Evolutionary conservation across 176 grass and related monocot genomes (phyloP), one percentile per base, ranked within the genome.

Genomic region (Pharus latifolius): DNA sequence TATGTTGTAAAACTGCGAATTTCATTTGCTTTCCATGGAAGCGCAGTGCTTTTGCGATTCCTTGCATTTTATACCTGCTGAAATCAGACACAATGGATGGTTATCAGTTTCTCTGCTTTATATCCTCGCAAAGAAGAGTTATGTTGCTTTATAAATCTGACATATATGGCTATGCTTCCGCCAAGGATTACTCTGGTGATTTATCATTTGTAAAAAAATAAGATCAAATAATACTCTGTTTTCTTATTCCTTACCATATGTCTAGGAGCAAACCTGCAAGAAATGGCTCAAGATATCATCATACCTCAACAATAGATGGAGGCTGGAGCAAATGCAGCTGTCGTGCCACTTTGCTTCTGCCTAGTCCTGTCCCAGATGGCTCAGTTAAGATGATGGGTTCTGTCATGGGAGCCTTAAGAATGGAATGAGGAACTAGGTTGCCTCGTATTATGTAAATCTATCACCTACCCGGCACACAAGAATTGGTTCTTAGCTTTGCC

Each of bases 1-100:
- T 85, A 51, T 88, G 89, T 8, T 91, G 86, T 64, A 93, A 48
- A 56, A 98, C 87, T 2, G 87, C 51, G 19, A 78, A 67, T 66
- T 76, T 75, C 14, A 98, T 77, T 23, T 83, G 78, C 42, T 80
- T 91, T 15, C 90, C 89, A 60, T 91, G 95, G 29, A 81, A 31
- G 29, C 81, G 63, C 15, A 93, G 65, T 10, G 84, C 82, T 69
- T 80, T 85, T 14, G 63, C 73, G 54, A 93, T 74, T 49, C 95
- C 87, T 79, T 91, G 81, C 87, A 91, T 98, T n/a, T 56, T 75
- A 53, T 69, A 57, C 45, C 51, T 85, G 45, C 28, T 74, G n/a
- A 11, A 77, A 27, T 10, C 13, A 11, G 13, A n/a, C 61, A 42
- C 22, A 12, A 17, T 12, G 48, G 11, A 0, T 34, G 48, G 25